Evolutionary conservation across 768 basidiomycete genomes (phyloP), one percentile per base, ranked within the genome.

Genomic region (Lyophyllum decastes): DNA sequence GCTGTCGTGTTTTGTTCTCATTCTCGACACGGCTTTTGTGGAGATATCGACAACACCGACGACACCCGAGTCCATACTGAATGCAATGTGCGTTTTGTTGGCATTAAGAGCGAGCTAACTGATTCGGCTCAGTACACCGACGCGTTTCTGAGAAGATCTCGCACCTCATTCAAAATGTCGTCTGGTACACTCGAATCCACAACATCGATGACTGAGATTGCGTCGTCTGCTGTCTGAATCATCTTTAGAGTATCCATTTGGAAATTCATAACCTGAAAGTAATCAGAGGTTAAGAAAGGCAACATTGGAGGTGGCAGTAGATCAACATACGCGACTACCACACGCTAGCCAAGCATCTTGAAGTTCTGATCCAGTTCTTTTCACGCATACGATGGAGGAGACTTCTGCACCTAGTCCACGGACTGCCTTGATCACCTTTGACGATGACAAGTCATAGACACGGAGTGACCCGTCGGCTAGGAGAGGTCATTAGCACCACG

Each of bases 391-490:
- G 24, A 91, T 74, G 0, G 88, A 91, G 0, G 89, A 86, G 22
- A 93, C 73, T 60, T 90, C 88, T 3, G 68, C 64, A 9, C 77
- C 79, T 7, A 87, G 70, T 6, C 81, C 82, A 63, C 82, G 78
- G 49, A 90, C 73, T 2, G 88, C 90, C 66, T 83, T 88, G 27
- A 80, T 61, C 7, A 89, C 86, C 64, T 82, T 88, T 63, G 76
- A 74, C 2, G 83, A 78, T 2, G 85, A 82, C 5, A 85, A 71
- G 61, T 81, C 75, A 62, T 91, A 93, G 17, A 88, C 72, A 22
- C 90, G 82, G 45, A 92, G 70, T 41, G 82, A 80, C 4, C 90
- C 90, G 67, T 93, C 89, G 59, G 82, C 89, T 88, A 64, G 44
- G 27, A 22, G 26, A 40, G 52, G 65, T 33, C 54, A 34, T 54